Conservation (phyloP, 2,329 filamentous ascomycete species). For the Xylariaceae sp. region DNA sequence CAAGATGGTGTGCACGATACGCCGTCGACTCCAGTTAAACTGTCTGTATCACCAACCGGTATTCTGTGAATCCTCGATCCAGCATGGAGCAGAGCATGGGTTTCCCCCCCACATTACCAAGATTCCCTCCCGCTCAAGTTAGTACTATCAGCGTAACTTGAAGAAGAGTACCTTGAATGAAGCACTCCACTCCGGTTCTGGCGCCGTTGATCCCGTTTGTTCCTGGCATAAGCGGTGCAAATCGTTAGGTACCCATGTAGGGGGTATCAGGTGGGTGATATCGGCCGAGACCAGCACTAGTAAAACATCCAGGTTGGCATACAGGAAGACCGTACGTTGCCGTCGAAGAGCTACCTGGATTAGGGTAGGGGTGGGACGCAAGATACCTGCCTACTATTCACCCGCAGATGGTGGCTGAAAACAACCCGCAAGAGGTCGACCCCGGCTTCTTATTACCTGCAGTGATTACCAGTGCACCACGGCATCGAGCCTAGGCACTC, state of each 20-base stretch:
- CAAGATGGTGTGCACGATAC: neutral
- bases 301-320: constrained; percentile 6
- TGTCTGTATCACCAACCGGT: neutral
- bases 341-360: neutral
- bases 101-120: neutral
- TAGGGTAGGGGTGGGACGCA: constrained; percentile 5
- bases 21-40: neutral
- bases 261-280: constrained; percentile 10
- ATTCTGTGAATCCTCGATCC: neutral
- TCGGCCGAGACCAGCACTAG: constrained; percentile 6
- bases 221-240: constrained; percentile 14
- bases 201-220: constrained; percentile 16
- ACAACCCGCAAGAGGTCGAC: constrained; percentile 8
- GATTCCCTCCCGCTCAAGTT: neutral
- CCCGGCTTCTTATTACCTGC: constrained; percentile 17
- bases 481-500: constrained; percentile 8
- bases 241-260: constrained; percentile 1
- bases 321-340: constrained; percentile 13
- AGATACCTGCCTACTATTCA: constrained; percentile 9
- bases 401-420: constrained; percentile 21
- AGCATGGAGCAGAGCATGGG: neutral
- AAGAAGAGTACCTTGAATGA: neutral
- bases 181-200: constrained; percentile 6
- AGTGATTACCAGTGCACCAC: constrained; percentile 11
- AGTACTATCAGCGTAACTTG: constrained; percentile 8